These are phyloP conservation scores for Juglanconis sp. DNA, from an alignment of 2,329 filamentous ascomycete genomes.

Conservation along the genomic window DNA sequence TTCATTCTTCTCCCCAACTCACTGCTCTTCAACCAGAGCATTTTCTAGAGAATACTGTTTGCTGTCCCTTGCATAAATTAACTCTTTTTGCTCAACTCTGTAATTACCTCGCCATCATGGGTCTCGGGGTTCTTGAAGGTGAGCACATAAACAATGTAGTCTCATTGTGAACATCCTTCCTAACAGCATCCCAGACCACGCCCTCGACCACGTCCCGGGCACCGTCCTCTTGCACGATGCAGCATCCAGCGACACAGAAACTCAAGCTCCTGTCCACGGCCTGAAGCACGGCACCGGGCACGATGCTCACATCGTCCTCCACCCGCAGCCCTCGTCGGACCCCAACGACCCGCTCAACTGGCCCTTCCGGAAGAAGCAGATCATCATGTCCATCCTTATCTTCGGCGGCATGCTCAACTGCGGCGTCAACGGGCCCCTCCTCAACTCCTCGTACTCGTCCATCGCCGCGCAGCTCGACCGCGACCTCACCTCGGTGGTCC, in stretches of 20 bases:
- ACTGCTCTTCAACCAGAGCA: too few species aligned
- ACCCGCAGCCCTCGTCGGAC: conserved; percentile 42
- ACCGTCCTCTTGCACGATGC: conserved; percentile 26
- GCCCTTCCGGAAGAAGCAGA: conserved; percentile 31
- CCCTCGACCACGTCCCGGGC: conserved; percentile 24
- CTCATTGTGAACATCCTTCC: too few species aligned
- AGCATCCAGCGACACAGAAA: conserved; percentile 26
- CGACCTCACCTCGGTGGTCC: background rate
- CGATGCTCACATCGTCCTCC: conserved; percentile 38
- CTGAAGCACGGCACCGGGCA: conserved; percentile 24
- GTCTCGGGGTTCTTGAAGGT: background rate
- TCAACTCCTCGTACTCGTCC: background rate
- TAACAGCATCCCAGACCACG: background rate
- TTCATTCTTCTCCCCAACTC: too few species aligned
- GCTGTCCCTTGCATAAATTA: too few species aligned
- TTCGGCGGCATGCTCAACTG: background rate
- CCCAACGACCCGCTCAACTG: conserved; percentile 44
- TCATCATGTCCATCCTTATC: background rate
- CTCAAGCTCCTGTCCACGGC: conserved; percentile 25
- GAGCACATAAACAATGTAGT: background rate
- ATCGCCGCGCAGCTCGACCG: background rate
- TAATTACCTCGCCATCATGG: background rate
- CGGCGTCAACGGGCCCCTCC: background rate
- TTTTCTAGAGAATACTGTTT: too few species aligned
- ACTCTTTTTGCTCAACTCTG: too few species aligned